A percentile compares a stretch with the other conserved stretches of the same genome.
phyloP scores from a whole-genome alignment of 2,329 filamentous ascomycete genomes.

The Phaeosphaeriaceae sp. region DNA sequence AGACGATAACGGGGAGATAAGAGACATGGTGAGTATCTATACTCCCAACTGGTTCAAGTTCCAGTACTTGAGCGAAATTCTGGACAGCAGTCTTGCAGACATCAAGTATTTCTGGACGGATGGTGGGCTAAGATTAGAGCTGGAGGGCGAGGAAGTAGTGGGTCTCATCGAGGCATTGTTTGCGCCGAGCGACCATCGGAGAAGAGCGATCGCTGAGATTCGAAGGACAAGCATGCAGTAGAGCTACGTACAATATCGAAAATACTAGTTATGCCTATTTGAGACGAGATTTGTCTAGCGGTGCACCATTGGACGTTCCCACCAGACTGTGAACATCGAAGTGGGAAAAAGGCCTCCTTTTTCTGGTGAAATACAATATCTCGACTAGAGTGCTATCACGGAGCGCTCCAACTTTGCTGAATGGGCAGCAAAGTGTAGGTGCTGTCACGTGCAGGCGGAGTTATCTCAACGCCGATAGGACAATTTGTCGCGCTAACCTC shows the following conservation, averaged over 20 bases:
- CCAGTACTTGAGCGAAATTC: constrained; percentile 68
- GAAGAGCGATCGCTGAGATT: constrained; percentile 66
- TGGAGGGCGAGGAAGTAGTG: constrained; percentile 66
- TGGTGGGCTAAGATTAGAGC: constrained; percentile 68
- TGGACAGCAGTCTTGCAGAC: constrained; percentile 68
- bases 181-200: constrained; percentile 66
- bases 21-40: constrained; percentile 67
- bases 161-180: constrained; percentile 70
- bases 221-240: constrained; percentile 36
- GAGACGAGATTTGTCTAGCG: too few species aligned
- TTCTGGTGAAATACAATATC: too few species aligned
- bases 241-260: background rate
- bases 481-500: constrained; percentile 34
- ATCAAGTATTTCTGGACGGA: constrained; percentile 72
- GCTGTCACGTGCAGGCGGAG: constrained; percentile 18
- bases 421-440: background rate
- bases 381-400: too few species aligned
- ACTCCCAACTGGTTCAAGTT: constrained; percentile 70
- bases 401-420: too few species aligned
- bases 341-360: too few species aligned
- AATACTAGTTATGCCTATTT: too few species aligned
- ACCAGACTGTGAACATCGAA: too few species aligned
- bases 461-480: constrained; percentile 29
- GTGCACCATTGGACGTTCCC: too few species aligned
- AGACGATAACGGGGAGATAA: constrained; percentile 47